Conservation (phyloP, 306 rosid genomes). For the Benincasa hispida region DNA sequence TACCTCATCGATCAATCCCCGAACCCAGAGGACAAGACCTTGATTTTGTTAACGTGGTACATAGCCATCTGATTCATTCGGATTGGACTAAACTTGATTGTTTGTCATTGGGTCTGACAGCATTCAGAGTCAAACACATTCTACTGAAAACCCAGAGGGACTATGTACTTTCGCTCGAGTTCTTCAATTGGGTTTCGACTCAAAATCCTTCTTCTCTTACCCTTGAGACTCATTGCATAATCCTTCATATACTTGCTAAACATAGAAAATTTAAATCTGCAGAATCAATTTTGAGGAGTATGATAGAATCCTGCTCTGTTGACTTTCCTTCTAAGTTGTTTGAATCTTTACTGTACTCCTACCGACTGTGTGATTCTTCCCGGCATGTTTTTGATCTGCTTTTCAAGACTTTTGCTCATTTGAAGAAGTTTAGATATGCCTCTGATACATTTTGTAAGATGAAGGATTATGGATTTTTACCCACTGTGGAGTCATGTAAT, state of each 20-base stretch:
- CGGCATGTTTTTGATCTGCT: conserved; percentile 56
- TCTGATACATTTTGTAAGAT: conserved; percentile 41
- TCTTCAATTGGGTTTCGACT: conserved; percentile 52
- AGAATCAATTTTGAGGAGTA: conserved; percentile 29
- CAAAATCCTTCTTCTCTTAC: conserved; percentile 41
- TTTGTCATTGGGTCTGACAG: conserved; percentile 32
- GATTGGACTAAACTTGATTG: conserved; percentile 57
- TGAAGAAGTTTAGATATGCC: conserved; percentile 48
- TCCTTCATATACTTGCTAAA: conserved; percentile 68
- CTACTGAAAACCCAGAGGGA: conserved; percentile 47
- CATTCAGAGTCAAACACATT: conserved; percentile 52
- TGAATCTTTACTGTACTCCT: conserved; percentile 42
- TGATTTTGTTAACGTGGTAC: conserved; percentile 60
- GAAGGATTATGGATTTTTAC: conserved; percentile 69
- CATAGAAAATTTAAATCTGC: conserved; percentile 41
- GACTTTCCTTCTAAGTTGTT: conserved; percentile 40
- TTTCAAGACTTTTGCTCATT: conserved; percentile 64
- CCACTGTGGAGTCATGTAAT: conserved; percentile 59
- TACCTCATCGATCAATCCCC: conserved; percentile 61
- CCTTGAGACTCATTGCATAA: conserved; percentile 38
- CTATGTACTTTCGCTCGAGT: conserved; percentile 52
- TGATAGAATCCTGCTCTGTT: conserved; percentile 19
- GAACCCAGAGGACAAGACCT: conserved; percentile 63
- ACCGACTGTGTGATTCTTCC: conserved; percentile 49
- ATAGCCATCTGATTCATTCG: conserved; percentile 59